A percentile compares a stretch with the other conserved stretches of the same genome.
Evolutionary conservation across 2,329 filamentous ascomycete genomes (phyloP).

Genomic region (Aspergillus texensis): DNA sequence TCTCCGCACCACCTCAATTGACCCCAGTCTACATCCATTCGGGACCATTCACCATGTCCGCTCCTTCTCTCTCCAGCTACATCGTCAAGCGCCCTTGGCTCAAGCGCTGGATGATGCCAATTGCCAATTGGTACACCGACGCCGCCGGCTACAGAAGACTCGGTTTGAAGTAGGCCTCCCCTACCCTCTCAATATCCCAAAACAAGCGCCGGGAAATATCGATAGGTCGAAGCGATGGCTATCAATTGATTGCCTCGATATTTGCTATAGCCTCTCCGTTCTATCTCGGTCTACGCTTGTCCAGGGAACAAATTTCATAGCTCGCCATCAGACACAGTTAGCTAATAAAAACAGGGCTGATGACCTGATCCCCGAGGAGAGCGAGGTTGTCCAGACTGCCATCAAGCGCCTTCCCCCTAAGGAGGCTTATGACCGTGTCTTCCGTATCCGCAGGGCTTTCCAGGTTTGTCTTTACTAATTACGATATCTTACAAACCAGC

Average conservation of each 20-base stretch:
- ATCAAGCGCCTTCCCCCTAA: constrained; percentile 87
- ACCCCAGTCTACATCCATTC: constrained; percentile 17
- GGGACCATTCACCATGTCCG: constrained; percentile 62
- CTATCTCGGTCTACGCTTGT: constrained; percentile 13
- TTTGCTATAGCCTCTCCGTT: neutral
- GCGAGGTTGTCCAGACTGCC: constrained; percentile 80
- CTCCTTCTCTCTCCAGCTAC: constrained; percentile 72
- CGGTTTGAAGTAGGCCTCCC: constrained; percentile 73
- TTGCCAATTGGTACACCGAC: constrained; percentile 86
- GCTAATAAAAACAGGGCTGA: constrained; percentile 68
- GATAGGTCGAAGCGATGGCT: neutral
- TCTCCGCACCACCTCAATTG: constrained; percentile 37
- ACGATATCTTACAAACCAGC: constrained; percentile 10
- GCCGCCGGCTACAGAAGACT: constrained; percentile 91
- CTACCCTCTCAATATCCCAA: constrained; percentile 18
- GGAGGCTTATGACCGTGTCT: constrained; percentile 95
- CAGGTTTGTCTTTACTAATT: constrained; percentile 61
- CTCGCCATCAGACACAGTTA: constrained; percentile 2
- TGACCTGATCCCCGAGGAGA: constrained; percentile 93
- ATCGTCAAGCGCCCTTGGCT: constrained; percentile 87
- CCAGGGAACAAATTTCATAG: constrained; percentile 12
- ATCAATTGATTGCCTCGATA: neutral
- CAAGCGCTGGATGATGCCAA: constrained; percentile 72
- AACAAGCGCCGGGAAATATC: constrained; percentile 14
- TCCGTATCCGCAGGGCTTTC: constrained; percentile 92